Percentiles rank a stretch among this genome's conserved stretches.
Evolutionary conservation across 2,329 filamentous ascomycete genomes (phyloP).

Genomic region (Talaromyces sp.): DNA sequence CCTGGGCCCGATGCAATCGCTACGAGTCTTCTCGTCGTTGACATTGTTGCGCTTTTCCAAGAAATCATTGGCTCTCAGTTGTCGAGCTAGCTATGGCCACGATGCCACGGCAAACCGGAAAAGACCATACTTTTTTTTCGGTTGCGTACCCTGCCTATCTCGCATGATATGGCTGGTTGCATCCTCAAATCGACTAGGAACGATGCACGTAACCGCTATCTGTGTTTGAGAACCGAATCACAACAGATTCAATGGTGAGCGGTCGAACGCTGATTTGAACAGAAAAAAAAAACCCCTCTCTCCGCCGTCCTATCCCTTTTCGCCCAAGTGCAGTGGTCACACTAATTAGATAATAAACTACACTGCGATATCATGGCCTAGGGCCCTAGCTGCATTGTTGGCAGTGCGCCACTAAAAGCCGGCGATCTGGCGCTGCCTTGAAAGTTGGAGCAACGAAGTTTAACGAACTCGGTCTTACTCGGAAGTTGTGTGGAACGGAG

Average conservation of each 20-base stretch:
- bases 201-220: neutral
- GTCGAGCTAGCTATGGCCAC: neutral
- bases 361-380: constrained; percentile 9
- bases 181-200: neutral
- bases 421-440: neutral
- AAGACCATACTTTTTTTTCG: neutral
- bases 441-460: no score
- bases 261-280: neutral
- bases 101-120: neutral
- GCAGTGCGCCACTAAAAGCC: neutral
- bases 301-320: neutral
- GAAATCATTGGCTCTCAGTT: neutral
- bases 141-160: constrained; percentile 3
- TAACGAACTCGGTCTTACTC: neutral
- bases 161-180: neutral
- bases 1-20: neutral
- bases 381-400: constrained; percentile 10
- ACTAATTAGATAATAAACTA: constrained; percentile 11
- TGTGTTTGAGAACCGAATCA: neutral
- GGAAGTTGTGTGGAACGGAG: neutral
- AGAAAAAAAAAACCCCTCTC: neutral
- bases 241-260: neutral
- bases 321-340: neutral
- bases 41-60: neutral
- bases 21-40: neutral